Evolutionary conservation across 78 protist species (phyloP).

Genomic region (Planoprotostelium fungivorum): DNA sequence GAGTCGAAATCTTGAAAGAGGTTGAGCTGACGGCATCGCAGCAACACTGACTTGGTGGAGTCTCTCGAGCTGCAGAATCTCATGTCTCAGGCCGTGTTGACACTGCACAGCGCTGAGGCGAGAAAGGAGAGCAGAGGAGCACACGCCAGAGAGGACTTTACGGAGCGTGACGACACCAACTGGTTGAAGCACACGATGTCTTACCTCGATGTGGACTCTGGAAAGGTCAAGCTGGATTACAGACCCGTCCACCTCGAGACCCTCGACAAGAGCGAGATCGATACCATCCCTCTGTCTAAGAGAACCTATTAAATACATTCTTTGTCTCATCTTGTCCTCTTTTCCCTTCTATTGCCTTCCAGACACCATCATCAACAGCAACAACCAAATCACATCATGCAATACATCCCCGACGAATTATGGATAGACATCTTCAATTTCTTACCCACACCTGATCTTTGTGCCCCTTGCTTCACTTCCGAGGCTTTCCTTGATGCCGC

Average conservation of each 20-base stretch:
- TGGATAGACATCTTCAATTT: too few relatives aligned
- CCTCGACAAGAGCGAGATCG: constrained; percentile 51
- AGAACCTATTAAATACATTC: constrained; percentile 60
- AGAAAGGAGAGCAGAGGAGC: constrained; percentile 98
- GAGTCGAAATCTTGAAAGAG: background rate
- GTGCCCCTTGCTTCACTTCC: too few relatives aligned
- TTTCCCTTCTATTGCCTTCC: too few relatives aligned
- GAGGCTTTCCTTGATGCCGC: too few relatives aligned
- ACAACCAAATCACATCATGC: too few relatives aligned
- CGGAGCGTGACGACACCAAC: constrained; percentile 81
- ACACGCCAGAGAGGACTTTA: constrained; percentile 98
- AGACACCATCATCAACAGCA: too few relatives aligned
- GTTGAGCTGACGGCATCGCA: background rate
- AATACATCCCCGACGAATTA: too few relatives aligned
- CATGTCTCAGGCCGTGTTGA: constrained; percentile 83
- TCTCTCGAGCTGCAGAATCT: constrained; percentile 96
- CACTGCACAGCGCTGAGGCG: constrained; percentile 90
- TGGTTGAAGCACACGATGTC: constrained; percentile 98
- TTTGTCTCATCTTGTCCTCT: too few relatives aligned
- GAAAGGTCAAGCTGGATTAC: constrained; percentile 77
- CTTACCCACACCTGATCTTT: too few relatives aligned
- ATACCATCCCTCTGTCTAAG: constrained; percentile 47
- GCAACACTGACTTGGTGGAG: constrained; percentile 96
- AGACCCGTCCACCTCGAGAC: constrained; percentile 50
- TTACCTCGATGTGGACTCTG: constrained; percentile 68